A percentile compares a stretch with the other conserved stretches of the same genome.
phyloP scores from a whole-genome alignment of 306 rosid genomes.

The Pterocarpus santalinus region DNA sequence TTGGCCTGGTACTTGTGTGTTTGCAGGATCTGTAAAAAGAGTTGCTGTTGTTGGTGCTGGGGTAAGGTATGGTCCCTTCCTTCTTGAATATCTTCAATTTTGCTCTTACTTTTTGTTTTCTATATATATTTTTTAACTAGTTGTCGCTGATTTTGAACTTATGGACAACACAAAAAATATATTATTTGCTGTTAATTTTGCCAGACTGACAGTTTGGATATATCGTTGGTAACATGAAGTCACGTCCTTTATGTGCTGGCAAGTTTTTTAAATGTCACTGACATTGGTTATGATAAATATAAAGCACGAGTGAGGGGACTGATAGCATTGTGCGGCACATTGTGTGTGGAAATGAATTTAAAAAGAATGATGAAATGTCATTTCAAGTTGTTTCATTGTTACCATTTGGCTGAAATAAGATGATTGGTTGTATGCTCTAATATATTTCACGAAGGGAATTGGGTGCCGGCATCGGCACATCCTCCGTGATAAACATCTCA shows the following conservation, averaged over 20 bases:
- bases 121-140: background rate
- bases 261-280: background rate
- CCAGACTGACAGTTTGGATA: constrained; percentile 7
- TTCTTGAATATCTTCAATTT: constrained; percentile 33
- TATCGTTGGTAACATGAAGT: constrained; percentile 9
- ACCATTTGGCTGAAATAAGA: constrained; percentile 26
- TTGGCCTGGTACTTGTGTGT: constrained; percentile 21
- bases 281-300: constrained; percentile 31
- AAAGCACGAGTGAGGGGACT: constrained; percentile 10
- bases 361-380: constrained; percentile 22
- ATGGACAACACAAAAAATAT: background rate
- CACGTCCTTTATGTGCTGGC: constrained; percentile 4
- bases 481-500: constrained; percentile 12
- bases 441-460: constrained; percentile 6
- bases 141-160: constrained; percentile 35
- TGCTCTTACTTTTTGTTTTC: background rate
- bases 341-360: constrained; percentile 10
- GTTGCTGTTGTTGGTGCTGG: constrained; percentile 97
- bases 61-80: constrained; percentile 67
- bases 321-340: background rate
- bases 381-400: constrained; percentile 35
- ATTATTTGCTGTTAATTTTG: constrained; percentile 19
- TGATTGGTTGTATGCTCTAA: constrained; percentile 34
- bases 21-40: constrained; percentile 72
- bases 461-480: background rate